These are phyloP conservation scores for Hibiscus tridactylites DNA, from an alignment of 345 rosid species.

Conservation along the genomic window DNA sequence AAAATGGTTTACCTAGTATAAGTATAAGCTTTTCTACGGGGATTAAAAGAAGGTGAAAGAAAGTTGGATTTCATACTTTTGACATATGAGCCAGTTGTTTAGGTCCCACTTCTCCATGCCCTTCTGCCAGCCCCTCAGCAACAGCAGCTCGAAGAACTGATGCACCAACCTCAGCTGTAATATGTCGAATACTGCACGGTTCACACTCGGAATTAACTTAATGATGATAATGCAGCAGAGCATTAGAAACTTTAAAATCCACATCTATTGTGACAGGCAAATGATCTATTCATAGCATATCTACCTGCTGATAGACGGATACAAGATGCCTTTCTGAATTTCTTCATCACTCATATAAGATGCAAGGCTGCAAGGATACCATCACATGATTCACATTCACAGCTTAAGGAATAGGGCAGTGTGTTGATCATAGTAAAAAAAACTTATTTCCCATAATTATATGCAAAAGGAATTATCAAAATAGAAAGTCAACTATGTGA, in stretches of 20 bases:
- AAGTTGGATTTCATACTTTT: constrained; percentile 34
- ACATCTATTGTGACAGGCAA: neutral
- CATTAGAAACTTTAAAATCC: neutral
- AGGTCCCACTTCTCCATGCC: constrained; percentile 65
- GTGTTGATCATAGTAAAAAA: neutral
- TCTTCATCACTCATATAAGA: constrained; percentile 94
- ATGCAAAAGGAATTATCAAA: neutral
- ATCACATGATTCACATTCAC: constrained; percentile 8
- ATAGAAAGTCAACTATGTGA: neutral
- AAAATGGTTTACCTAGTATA: neutral
- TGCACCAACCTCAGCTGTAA: constrained; percentile 90
- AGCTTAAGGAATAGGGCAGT: neutral
- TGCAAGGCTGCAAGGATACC: constrained; percentile 63
- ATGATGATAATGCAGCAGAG: neutral
- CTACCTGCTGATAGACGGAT: constrained; percentile 79
- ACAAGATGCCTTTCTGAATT: constrained; percentile 63
- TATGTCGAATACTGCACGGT: constrained; percentile 75
- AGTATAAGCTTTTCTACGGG: neutral
- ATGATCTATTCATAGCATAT: neutral
- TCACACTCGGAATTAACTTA: neutral
- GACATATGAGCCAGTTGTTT: constrained; percentile 75
- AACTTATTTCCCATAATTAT: neutral
- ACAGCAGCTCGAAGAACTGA: constrained; percentile 88
- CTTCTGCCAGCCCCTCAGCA: constrained; percentile 71
- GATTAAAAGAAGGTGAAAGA: neutral